These are phyloP conservation scores for Immersiporthe knoxdaviesiana DNA, from an alignment of 2,329 filamentous ascomycete genomes.

Conservation along the genomic window DNA sequence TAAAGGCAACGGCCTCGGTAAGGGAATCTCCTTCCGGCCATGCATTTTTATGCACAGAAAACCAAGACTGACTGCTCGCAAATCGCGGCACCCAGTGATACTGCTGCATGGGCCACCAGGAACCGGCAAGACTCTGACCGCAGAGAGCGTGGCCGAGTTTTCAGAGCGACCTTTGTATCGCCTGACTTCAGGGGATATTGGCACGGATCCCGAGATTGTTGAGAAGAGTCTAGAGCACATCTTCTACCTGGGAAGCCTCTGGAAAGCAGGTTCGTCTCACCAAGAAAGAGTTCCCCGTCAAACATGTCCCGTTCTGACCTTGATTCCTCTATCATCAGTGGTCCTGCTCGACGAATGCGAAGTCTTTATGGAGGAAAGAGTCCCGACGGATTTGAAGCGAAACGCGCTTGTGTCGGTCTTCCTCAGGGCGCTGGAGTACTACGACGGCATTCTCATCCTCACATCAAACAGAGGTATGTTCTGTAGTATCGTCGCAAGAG, in stretches of 20 bases:
- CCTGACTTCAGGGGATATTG: constrained; percentile 44
- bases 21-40: background rate
- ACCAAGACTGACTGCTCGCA: too few species aligned
- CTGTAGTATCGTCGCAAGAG: background rate
- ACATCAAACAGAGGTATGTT: constrained; percentile 36
- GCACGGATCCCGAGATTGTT: constrained; percentile 36
- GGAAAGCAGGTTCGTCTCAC: constrained; percentile 28
- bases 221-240: constrained; percentile 40
- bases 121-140: constrained; percentile 43
- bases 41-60: background rate
- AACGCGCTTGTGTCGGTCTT: constrained; percentile 42
- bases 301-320: background rate
- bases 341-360: constrained; percentile 42
- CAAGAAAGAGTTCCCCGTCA: background rate
- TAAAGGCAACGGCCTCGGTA: constrained; percentile 40
- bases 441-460: constrained; percentile 39
- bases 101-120: constrained; percentile 42
- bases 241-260: constrained; percentile 38
- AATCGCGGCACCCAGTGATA: too few species aligned
- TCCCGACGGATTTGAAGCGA: constrained; percentile 35
- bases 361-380: constrained; percentile 40
- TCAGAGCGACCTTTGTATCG: constrained; percentile 41
- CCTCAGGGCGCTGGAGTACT: constrained; percentile 37
- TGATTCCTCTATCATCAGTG: constrained; percentile 30
- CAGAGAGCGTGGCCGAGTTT: constrained; percentile 42